Conservation (phyloP, 2,329 filamentous ascomycete genomes). For the Hypoxylon sp. region DNA sequence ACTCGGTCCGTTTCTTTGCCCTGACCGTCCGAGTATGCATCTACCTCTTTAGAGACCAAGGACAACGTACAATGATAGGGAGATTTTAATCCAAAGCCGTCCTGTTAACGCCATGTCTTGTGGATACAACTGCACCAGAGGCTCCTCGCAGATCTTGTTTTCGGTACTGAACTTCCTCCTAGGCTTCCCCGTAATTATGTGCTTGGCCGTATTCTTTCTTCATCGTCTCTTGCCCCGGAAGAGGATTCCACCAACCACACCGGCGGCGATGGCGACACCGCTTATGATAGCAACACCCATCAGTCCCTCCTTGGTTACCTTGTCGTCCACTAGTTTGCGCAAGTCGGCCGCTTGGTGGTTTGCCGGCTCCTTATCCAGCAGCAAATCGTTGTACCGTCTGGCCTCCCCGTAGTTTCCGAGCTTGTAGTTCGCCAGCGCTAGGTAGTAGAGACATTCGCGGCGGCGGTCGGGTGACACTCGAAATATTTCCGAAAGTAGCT, state of each 20-base stretch:
- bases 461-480: slow-evolving; percentile 89
- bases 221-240: slow-evolving; percentile 60
- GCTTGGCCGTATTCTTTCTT: slow-evolving; percentile 1
- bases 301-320: slow-evolving; percentile 92
- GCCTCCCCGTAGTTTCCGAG: slow-evolving; percentile 97
- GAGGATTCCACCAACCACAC: slow-evolving; percentile 88
- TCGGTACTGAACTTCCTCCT: slow-evolving; percentile 3
- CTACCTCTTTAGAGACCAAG: slow-evolving; percentile 6
- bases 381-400: slow-evolving; percentile 89
- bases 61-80: slow-evolving; percentile 12
- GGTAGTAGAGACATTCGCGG: slow-evolving; percentile 97
- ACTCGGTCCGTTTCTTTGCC: slow-evolving; percentile 7
- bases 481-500: slow-evolving; percentile 95
- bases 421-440: slow-evolving; percentile 97
- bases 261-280: slow-evolving; percentile 89
- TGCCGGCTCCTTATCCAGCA: slow-evolving; percentile 87
- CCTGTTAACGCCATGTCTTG: slow-evolving; percentile 15
- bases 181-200: neutral
- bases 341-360: slow-evolving; percentile 92
- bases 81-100: slow-evolving; percentile 10
- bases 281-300: slow-evolving; percentile 95
- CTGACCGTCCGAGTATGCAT: slow-evolving; percentile 3
- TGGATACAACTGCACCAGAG: slow-evolving; percentile 1
- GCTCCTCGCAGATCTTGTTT: neutral
- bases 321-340: slow-evolving; percentile 89